Evolutionary conservation across 2,329 filamentous ascomycete genomes (phyloP).

Genomic region (Thielaviopsis populi): DNA sequence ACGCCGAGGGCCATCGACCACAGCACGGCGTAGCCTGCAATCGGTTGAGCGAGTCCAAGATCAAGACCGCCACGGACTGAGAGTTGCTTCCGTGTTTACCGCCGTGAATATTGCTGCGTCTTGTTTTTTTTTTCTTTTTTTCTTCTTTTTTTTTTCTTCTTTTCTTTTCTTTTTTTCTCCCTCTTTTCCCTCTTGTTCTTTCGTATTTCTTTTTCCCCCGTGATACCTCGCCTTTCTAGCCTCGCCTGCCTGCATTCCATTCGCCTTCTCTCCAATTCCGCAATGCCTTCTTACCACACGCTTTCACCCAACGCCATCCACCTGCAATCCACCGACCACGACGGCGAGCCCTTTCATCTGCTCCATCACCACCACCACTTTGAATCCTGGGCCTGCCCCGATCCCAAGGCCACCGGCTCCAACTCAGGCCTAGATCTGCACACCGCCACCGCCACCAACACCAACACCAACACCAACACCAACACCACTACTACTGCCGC

Average conservation of each 20-base stretch:
- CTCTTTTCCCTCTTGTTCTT: too few relatives aligned
- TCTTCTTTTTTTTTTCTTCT: slow-evolving; percentile 2
- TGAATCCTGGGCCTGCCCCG: background rate
- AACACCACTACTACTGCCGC: background rate
- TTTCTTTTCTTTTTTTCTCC: slow-evolving; percentile 10
- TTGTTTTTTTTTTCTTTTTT: background rate
- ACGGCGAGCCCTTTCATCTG: slow-evolving; percentile 10
- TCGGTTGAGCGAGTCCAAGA: too few relatives aligned
- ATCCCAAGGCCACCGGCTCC: too few relatives aligned
- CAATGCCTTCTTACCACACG: slow-evolving; percentile 16
- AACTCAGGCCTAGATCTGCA: too few relatives aligned
- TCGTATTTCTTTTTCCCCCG: slow-evolving; percentile 16
- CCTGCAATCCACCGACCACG: slow-evolving; percentile 11
- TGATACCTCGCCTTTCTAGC: background rate
- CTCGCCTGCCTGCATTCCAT: background rate
- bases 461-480: background rate
- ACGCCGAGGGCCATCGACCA: too few relatives aligned
- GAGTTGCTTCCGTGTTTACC: too few relatives aligned
- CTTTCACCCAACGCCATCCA: slow-evolving; percentile 10
- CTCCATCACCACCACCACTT: slow-evolving; percentile 10
- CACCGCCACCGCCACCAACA: too few relatives aligned
- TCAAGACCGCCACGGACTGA: too few relatives aligned
- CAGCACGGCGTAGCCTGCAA: too few relatives aligned
- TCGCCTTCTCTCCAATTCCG: slow-evolving; percentile 2
- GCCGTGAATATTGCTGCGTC: too few relatives aligned